Evolutionary conservation across 2,329 filamentous ascomycete genomes (phyloP).

Genomic region (Penicillium sp.): DNA sequence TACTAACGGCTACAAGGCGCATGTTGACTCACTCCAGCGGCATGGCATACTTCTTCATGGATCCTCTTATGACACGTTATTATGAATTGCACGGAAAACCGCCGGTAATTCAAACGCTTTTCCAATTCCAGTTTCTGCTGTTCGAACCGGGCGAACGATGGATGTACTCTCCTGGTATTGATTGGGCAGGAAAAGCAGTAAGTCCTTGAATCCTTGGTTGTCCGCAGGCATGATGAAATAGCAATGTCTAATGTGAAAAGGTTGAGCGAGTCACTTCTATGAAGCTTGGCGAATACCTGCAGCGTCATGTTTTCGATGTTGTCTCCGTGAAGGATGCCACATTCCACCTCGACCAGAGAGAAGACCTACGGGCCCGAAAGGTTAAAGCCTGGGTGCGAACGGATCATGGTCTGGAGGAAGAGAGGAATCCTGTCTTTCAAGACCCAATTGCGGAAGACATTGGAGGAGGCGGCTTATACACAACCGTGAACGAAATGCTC

Average conservation of each 20-base stretch:
- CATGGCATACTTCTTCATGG: not conserved
- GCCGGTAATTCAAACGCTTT: no score
- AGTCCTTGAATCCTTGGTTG: no score
- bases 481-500: not conserved
- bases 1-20: not conserved
- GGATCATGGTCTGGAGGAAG: not conserved
- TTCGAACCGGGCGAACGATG: not conserved
- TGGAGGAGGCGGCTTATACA: not conserved
- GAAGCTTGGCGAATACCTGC: not conserved
- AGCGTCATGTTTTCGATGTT: not conserved
- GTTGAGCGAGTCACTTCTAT: not conserved
- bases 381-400: not conserved
- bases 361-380: not conserved
- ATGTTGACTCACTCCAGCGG: not conserved
- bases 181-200: not conserved
- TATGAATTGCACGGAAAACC: not conserved
- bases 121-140: not conserved
- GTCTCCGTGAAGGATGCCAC: not conserved
- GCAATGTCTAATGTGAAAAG: no score
- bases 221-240: no score
- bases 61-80: not conserved
- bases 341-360: not conserved
- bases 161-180: not conserved
- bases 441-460: not conserved
- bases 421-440: not conserved